Evolutionary conservation across 2,329 filamentous ascomycete species (phyloP).

Genomic region (Knufia fluminis): DNA sequence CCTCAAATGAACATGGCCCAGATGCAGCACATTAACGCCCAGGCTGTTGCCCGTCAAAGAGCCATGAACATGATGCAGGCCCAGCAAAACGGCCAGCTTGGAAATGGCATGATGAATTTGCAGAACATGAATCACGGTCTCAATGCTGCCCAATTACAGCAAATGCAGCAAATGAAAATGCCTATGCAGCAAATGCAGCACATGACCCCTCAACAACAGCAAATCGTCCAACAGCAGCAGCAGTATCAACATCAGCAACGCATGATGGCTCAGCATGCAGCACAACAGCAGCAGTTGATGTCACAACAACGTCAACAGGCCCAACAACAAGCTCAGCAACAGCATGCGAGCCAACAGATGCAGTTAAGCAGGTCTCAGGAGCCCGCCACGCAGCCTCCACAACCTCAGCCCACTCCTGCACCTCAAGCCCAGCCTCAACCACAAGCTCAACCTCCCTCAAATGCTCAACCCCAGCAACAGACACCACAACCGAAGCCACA

Average conservation of each 20-base stretch:
- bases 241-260: constrained; percentile 36
- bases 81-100: constrained; percentile 1
- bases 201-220: constrained; percentile 22
- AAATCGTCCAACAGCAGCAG: constrained; percentile 28
- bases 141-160: constrained; percentile 6
- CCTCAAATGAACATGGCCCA: constrained; percentile 22
- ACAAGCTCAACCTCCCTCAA: constrained; percentile 28
- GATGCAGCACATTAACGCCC: constrained; percentile 21
- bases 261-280: constrained; percentile 18
- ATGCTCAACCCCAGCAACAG: constrained; percentile 25
- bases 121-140: constrained; percentile 3
- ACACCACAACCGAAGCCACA: constrained; percentile 26
- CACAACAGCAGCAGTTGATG: constrained; percentile 25
- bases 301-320: constrained; percentile 19
- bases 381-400: constrained; percentile 35
- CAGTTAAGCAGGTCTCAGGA: constrained; percentile 34
- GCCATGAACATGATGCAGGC: constrained; percentile 25
- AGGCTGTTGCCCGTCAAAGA: constrained; percentile 21
- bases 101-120: constrained; percentile 7
- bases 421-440: constrained; percentile 32
- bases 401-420: constrained; percentile 35
- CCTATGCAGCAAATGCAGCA: constrained; percentile 15
- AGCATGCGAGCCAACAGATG: constrained; percentile 32
- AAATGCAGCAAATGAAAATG: constrained; percentile 7
- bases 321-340: constrained; percentile 23